phyloP scores from a whole-genome alignment of 805 yeast species.

The Metschnikowia arizonensis region DNA sequence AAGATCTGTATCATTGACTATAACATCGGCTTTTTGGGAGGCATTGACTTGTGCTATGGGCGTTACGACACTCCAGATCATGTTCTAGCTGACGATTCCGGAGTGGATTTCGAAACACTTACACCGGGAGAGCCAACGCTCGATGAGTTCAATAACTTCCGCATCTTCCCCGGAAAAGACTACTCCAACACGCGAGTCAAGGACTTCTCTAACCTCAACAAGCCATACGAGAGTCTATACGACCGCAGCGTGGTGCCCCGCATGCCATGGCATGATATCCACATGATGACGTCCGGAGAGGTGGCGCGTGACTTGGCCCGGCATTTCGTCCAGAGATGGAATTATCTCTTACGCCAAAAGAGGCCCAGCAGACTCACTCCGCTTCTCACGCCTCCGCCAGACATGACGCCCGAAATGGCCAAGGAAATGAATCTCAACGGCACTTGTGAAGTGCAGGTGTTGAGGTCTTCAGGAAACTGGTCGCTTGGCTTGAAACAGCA shows the following conservation, averaged over 20 bases:
- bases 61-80: constrained; percentile 97
- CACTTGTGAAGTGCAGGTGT: constrained; percentile 84
- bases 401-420: constrained; percentile 70
- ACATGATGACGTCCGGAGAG: constrained; percentile 92
- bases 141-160: constrained; percentile 46
- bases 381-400: constrained; percentile 86
- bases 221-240: constrained; percentile 89
- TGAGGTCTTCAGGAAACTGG: constrained; percentile 92
- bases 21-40: constrained; percentile 87
- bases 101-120: constrained; percentile 29
- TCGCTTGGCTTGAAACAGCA: constrained; percentile 81
- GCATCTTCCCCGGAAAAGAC: constrained; percentile 93
- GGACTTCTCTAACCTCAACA: constrained; percentile 76
- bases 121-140: constrained; percentile 30
- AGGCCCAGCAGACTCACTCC: constrained; percentile 95
- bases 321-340: constrained; percentile 98
- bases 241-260: constrained; percentile 78
- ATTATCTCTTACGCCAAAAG: constrained; percentile 85
- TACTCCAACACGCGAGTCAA: constrained; percentile 92
- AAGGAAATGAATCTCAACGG: constrained; percentile 61
- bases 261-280: constrained; percentile 99
- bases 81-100: constrained; percentile 72
- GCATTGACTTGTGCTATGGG: constrained; percentile 93
- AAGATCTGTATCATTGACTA: constrained; percentile 84
- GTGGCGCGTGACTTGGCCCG: constrained; percentile 89